Percentiles rank a stretch among this genome's conserved stretches.
phyloP scores from a whole-genome alignment of 768 basidiomycete genomes.

The Hygrophorus pudorinus region DNA sequence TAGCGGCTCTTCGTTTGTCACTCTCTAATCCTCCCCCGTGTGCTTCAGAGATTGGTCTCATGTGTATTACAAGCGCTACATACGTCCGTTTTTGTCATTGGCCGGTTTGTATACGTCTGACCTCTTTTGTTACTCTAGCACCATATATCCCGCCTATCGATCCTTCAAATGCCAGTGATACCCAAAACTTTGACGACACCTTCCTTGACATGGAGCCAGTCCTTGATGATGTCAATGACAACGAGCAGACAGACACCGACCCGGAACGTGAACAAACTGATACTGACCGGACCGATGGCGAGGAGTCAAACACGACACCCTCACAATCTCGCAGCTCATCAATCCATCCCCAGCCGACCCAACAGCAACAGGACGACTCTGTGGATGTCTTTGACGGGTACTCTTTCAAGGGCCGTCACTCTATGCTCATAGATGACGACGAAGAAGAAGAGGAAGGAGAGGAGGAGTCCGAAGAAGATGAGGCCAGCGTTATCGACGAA shows the following conservation, averaged over 20 bases:
- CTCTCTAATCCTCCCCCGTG: conserved; percentile 11
- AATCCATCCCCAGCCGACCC: conserved; percentile 28
- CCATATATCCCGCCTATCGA: conserved; percentile 91
- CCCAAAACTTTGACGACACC: conserved; percentile 94
- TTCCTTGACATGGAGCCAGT: conserved; percentile 95
- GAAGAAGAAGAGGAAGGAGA: conserved; percentile 40
- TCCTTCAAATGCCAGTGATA: conserved; percentile 87
- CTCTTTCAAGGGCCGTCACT: conserved; percentile 83
- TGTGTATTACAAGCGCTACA: conserved; percentile 91
- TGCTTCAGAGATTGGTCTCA: conserved; percentile 77
- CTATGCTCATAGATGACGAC: conserved; percentile 67
- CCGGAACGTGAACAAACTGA: conserved; percentile 61
- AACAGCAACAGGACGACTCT: conserved; percentile 33
- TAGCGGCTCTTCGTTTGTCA: conserved; percentile 4
- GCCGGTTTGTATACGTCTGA: conserved; percentile 1
- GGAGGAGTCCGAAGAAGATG: conserved; percentile 34
- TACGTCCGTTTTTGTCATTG: conserved; percentile 47
- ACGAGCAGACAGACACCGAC: conserved; percentile 56
- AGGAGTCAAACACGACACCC: conserved; percentile 70
- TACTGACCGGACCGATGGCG: conserved; percentile 61
- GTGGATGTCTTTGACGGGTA: conserved; percentile 90
- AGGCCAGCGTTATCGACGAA: conserved; percentile 6
- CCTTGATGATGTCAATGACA: conserved; percentile 66
- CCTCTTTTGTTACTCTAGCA: conserved; percentile 34
- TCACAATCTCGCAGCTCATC: conserved; percentile 75